Base-by-base conservation (phyloP, 2,329 filamentous ascomycete species). In the Colletotrichum tamarilloi region DNA sequence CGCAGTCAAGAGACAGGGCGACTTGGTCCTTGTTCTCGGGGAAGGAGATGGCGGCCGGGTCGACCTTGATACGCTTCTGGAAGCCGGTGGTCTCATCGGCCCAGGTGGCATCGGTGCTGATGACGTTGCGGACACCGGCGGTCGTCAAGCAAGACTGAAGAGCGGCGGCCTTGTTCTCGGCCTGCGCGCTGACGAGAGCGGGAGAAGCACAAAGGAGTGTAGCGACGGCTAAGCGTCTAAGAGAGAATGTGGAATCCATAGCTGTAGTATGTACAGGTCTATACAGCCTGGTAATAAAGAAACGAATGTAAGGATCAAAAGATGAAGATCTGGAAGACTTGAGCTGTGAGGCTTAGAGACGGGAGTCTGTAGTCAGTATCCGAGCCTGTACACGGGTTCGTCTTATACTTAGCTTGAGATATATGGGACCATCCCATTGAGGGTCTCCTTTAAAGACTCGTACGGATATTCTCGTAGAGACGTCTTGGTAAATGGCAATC, bases 161-260 rank as follows among this genome's bases (percentile, higher is more conserved):
- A 24, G 70, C 62, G 6, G 57, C 46, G 35, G 66, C 62, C 57
- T 70, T 75, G 64, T 46, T 38, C 30, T 62, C 57, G 26, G 62
- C 68, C 59, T 75, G 74, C 14, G 67, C 71, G 9, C 58, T 46
- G 46, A 71, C 71, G 28, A 69, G 58, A 26, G 74, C 38, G 62
- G 73, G 69, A 19, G 70, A 62, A 12, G 67, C 62, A 56, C 32
- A 66, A 74, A 74, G 63, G 56, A 75, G 71, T 16, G 70, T 74
- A 32, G 71, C 58, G 67, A 75, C 71, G 67, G 72, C 74, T 24
- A 75, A 62, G 71, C 71, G 74, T 66, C 67, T 67, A 42, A 75
- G 46, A 57, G 74, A 75, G 56, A 35, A 60, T 56, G 74, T 22
- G 14, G 74, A 74, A 42, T 74, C 71, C 74, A 75, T 75, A 62